These are phyloP conservation scores for Hydnum rufescens DNA, from an alignment of 768 basidiomycete genomes.

Conservation along the genomic window DNA sequence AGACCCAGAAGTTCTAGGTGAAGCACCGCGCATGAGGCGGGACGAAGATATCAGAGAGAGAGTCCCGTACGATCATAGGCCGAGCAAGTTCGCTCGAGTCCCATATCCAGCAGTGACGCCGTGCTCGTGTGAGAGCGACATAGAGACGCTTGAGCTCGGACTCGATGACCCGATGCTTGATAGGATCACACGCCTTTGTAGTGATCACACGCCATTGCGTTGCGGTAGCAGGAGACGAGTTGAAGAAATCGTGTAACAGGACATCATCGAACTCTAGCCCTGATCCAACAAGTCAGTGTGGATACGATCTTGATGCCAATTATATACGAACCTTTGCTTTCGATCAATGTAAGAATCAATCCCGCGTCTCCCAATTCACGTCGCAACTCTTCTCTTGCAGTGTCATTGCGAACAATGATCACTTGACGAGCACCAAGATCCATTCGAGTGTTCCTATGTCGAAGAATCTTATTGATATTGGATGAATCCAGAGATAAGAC, in stretches of 20 bases:
- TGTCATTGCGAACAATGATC: conserved; percentile 46
- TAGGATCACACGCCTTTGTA: neutral
- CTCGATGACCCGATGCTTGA: conserved; percentile 1
- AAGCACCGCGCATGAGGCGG: neutral
- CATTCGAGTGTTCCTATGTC: neutral
- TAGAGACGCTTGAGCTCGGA: conserved; percentile 9
- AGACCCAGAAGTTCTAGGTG: conserved; percentile 2
- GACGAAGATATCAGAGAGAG: neutral
- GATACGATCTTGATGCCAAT: neutral
- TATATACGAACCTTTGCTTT: conserved; percentile 34
- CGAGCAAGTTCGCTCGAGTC: neutral
- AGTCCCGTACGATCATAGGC: conserved; percentile 5
- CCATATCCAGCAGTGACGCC: conserved; percentile 9
- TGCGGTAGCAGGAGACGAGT: conserved; percentile 32
- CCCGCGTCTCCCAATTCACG: conserved; percentile 38
- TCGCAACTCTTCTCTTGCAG: conserved; percentile 28
- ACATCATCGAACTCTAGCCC: conserved; percentile 22
- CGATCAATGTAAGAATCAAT: conserved; percentile 26
- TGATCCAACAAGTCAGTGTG: conserved; percentile 13
- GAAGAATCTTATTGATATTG: neutral
- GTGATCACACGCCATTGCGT: conserved; percentile 43
- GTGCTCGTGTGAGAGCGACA: conserved; percentile 8
- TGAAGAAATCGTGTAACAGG: conserved; percentile 55
- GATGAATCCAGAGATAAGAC: neutral
- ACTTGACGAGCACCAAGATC: conserved; percentile 31